These are phyloP conservation scores for Aspergillus japonicus DNA, from an alignment of 2,329 filamentous ascomycete species.

Conservation along the genomic window DNA sequence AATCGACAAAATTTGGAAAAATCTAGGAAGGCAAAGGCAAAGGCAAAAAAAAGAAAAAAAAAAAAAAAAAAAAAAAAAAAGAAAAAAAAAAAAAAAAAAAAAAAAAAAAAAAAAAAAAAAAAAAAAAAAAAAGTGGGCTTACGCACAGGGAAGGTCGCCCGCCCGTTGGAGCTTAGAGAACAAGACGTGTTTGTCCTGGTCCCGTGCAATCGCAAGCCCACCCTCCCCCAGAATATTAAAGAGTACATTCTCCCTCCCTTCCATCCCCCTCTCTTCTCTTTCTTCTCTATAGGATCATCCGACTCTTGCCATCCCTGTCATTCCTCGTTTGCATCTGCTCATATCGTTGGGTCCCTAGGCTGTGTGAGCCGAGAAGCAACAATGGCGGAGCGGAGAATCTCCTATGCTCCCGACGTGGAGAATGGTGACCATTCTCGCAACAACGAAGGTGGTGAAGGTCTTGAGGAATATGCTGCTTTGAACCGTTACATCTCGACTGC, in stretches of 20 bases:
- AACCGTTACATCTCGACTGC: slow-evolving; percentile 68
- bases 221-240: slow-evolving; percentile 34
- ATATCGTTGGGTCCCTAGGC: slow-evolving; percentile 38
- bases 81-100: slow-evolving; percentile 21
- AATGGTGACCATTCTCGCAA: slow-evolving; percentile 40
- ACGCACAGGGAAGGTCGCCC: slow-evolving; percentile 30
- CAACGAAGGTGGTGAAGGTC: slow-evolving; percentile 27
- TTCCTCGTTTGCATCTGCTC: slow-evolving; percentile 35
- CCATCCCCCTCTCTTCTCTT: slow-evolving; percentile 21
- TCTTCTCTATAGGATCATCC: slow-evolving; percentile 37
- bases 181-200: slow-evolving; percentile 28
- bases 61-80: slow-evolving; percentile 24
- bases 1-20: neutral
- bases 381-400: slow-evolving; percentile 47
- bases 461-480: slow-evolving; percentile 64
- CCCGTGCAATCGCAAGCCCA: slow-evolving; percentile 30
- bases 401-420: slow-evolving; percentile 45
- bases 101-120: too few relatives aligned
- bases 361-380: slow-evolving; percentile 41
- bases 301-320: slow-evolving; percentile 39
- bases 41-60: neutral
- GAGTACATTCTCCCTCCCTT: slow-evolving; percentile 32
- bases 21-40: slow-evolving; percentile 4
- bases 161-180: slow-evolving; percentile 28
- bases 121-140: slow-evolving; percentile 26